Conservation (phyloP, 2,329 filamentous ascomycete genomes). For the Alternaria gaisen region DNA sequence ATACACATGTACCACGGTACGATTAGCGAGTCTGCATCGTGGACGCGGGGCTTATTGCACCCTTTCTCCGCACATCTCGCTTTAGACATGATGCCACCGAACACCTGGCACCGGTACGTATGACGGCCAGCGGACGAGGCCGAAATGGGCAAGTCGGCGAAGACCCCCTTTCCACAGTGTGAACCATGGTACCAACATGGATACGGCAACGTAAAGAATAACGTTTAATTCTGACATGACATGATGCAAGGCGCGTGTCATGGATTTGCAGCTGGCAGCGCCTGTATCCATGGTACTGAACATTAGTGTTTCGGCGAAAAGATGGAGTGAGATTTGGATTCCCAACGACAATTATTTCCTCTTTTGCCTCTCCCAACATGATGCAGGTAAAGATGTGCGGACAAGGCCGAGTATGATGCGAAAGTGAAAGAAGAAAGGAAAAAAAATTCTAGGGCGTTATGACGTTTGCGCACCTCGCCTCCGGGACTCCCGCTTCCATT, state of each 20-base stretch:
- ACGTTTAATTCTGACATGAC: slow-evolving; percentile 14
- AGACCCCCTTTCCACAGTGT: slow-evolving; percentile 1
- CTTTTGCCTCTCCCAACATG: slow-evolving; percentile 3
- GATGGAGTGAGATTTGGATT: neutral
- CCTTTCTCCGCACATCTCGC: neutral
- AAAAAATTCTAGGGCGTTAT: neutral
- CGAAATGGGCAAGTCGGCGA: slow-evolving; percentile 1
- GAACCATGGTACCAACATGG: slow-evolving; percentile 15
- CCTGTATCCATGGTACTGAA: slow-evolving; percentile 10
- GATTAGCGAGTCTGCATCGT: neutral
- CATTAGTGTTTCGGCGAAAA: slow-evolving; percentile 6
- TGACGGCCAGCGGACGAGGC: neutral
- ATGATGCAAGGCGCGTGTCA: slow-evolving; percentile 19
- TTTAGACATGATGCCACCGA: neutral
- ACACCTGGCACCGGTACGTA: neutral
- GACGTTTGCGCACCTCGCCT: slow-evolving; percentile 6
- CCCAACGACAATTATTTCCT: neutral
- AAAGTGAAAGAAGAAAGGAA: neutral
- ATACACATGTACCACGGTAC: slow-evolving; percentile 3
- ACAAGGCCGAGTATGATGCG: slow-evolving; percentile 1
- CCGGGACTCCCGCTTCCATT: slow-evolving; percentile 7
- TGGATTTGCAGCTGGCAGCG: neutral
- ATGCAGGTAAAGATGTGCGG: neutral
- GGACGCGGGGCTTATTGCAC: neutral
- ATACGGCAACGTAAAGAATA: slow-evolving; percentile 3